Conservation (phyloP, 2,329 filamentous ascomycete genomes). For the Fusarium duplospermum region DNA sequence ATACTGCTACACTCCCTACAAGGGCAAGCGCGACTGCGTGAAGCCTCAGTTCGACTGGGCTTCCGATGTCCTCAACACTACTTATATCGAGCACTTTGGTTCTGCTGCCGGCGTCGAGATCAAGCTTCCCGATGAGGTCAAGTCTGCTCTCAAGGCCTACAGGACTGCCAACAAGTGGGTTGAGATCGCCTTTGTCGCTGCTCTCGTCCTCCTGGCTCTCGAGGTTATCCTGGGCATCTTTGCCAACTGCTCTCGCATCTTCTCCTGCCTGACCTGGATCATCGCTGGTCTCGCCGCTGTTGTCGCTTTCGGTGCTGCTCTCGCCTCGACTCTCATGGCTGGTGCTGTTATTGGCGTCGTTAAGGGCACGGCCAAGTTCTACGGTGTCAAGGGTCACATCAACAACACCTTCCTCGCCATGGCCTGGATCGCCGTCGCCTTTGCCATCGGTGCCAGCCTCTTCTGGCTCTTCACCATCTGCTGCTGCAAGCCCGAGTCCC, state of each 20-base stretch:
- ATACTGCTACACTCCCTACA: slow-evolving; percentile 77
- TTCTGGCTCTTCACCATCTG: slow-evolving; percentile 95
- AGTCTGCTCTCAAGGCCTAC: slow-evolving; percentile 78
- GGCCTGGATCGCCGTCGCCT: slow-evolving; percentile 84
- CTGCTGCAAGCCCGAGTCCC: slow-evolving; percentile 70
- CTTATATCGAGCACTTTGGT: slow-evolving; percentile 59
- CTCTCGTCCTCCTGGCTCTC: slow-evolving; percentile 74
- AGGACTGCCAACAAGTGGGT: slow-evolving; percentile 82
- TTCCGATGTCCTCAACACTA: slow-evolving; percentile 75
- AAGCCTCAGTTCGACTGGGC: slow-evolving; percentile 81
- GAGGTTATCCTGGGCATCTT: slow-evolving; percentile 85
- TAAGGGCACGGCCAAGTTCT: slow-evolving; percentile 70
- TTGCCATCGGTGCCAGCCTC: slow-evolving; percentile 78
- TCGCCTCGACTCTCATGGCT: slow-evolving; percentile 80
- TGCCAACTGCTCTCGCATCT: slow-evolving; percentile 83
- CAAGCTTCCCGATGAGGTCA: slow-evolving; percentile 74
- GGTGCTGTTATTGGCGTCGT: slow-evolving; percentile 70
- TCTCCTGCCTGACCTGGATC: slow-evolving; percentile 85
- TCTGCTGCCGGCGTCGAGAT: slow-evolving; percentile 61
- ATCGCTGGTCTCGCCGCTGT: slow-evolving; percentile 72
- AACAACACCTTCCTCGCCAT: slow-evolving; percentile 77
- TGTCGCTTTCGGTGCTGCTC: slow-evolving; percentile 70
- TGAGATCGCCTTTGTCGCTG: slow-evolving; percentile 81
- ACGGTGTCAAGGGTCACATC: slow-evolving; percentile 75
- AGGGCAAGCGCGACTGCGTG: slow-evolving; percentile 72